Evolutionary conservation across 805 yeast species (phyloP).

Genomic region (Pichia ethanolica): DNA sequence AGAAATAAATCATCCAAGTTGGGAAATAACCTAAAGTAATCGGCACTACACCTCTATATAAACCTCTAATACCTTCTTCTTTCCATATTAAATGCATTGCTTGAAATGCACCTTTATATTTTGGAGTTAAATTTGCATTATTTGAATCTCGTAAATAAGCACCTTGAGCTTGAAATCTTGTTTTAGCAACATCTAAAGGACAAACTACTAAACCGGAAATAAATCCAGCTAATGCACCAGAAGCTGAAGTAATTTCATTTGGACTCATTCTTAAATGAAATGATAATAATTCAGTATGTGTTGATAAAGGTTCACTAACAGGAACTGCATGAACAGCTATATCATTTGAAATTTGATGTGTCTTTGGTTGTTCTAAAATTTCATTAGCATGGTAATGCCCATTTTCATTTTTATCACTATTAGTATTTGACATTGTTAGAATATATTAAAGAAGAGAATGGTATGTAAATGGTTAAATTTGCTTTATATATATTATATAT

Average conservation of each 20-base stretch:
- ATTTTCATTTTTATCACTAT: neutral
- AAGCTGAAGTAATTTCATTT: slow-evolving; percentile 56
- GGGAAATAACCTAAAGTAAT: slow-evolving; percentile 91
- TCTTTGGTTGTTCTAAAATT: slow-evolving; percentile 7
- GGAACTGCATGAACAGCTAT: slow-evolving; percentile 12
- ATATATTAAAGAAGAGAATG: too few relatives aligned
- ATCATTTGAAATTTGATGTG: slow-evolving; percentile 11
- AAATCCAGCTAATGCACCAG: slow-evolving; percentile 95
- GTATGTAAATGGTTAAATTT: too few relatives aligned
- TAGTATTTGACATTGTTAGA: neutral
- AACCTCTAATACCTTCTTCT: slow-evolving; percentile 78
- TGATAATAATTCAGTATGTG: slow-evolving; percentile 12
- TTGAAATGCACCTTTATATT: slow-evolving; percentile 53
- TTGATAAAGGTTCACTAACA: slow-evolving; percentile 10
- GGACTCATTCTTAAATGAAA: slow-evolving; percentile 16
- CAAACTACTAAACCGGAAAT: slow-evolving; percentile 85
- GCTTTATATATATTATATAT: too few relatives aligned
- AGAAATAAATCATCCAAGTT: slow-evolving; percentile 94
- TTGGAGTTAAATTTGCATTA: slow-evolving; percentile 15
- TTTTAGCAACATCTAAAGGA: slow-evolving; percentile 93
- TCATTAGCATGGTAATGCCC: neutral
- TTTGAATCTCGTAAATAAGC: slow-evolving; percentile 24
- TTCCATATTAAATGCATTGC: slow-evolving; percentile 57
- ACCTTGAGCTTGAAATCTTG: slow-evolving; percentile 91
- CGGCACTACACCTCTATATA: slow-evolving; percentile 90